Evolutionary conservation across 148 eudicot genomes (phyloP).

Genomic region (Talinum fruticosum): DNA sequence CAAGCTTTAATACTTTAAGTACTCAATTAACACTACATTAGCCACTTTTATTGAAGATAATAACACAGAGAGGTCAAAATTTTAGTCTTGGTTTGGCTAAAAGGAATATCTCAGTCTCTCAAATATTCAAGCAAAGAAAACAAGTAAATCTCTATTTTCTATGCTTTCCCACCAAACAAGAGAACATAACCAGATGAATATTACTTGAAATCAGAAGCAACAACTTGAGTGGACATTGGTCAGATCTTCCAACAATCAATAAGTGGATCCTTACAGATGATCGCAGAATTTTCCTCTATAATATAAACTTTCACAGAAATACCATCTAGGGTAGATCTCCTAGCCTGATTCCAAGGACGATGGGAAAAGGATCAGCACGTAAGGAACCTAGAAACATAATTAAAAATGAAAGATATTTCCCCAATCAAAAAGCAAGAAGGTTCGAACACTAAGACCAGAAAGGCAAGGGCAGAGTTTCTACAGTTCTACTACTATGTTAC

Average conservation of each 20-base stretch:
- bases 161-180: background rate
- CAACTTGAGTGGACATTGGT: no score
- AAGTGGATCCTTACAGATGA: background rate
- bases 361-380: background rate
- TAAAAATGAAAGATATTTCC: background rate
- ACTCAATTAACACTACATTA: background rate
- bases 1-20: background rate
- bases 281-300: background rate
- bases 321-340: background rate
- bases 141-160: background rate
- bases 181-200: no score
- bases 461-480: background rate
- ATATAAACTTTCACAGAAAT: background rate
- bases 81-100: no score
- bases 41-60: no score
- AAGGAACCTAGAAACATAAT: background rate
- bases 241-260: background rate
- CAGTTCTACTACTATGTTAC: background rate
- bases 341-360: background rate
- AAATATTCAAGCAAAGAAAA: background rate
- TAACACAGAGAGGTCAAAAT: no score
- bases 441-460: background rate
- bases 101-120: background rate
- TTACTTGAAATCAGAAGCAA: no score
- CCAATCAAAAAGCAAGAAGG: background rate